Evolutionary conservation across 2,329 filamentous ascomycete genomes (phyloP).

Genomic region (Raffaelea arxii): DNA sequence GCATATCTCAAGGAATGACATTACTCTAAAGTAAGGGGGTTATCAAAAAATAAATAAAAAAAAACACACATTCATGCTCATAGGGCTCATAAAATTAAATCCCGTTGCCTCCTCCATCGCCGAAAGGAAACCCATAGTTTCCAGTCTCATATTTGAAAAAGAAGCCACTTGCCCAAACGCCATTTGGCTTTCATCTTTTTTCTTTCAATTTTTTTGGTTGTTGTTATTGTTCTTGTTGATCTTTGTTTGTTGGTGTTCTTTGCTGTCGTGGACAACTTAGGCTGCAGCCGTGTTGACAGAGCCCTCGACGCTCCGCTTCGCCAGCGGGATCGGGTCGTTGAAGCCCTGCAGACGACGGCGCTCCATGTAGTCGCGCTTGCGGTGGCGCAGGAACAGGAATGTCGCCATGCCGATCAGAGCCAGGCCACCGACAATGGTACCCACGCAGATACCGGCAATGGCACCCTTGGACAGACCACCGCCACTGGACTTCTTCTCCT

Average conservation of each 20-base stretch:
- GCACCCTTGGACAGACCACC: constrained; percentile 22
- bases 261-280: not conserved
- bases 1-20: no score
- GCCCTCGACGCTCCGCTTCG: constrained; percentile 8
- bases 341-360: constrained; percentile 4
- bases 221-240: not conserved
- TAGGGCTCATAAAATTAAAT: no score
- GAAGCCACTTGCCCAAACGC: no score
- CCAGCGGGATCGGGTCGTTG: constrained; percentile 8
- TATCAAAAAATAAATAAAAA: no score
- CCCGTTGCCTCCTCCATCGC: no score
- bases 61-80: no score
- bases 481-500: not conserved
- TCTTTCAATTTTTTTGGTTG: not conserved
- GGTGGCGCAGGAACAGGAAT: constrained; percentile 5
- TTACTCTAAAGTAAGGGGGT: no score
- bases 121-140: no score
- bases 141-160: no score
- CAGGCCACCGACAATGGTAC: constrained; percentile 18
- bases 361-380: constrained; percentile 7
- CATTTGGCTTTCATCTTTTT: no score
- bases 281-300: constrained; percentile 5
- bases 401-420: constrained; percentile 1
- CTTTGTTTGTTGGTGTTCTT: not conserved
- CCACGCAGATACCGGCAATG: constrained; percentile 27